These are phyloP conservation scores for Oryza officinalis DNA, from an alignment of 176 grass and related monocot species.

Conservation along the genomic window DNA sequence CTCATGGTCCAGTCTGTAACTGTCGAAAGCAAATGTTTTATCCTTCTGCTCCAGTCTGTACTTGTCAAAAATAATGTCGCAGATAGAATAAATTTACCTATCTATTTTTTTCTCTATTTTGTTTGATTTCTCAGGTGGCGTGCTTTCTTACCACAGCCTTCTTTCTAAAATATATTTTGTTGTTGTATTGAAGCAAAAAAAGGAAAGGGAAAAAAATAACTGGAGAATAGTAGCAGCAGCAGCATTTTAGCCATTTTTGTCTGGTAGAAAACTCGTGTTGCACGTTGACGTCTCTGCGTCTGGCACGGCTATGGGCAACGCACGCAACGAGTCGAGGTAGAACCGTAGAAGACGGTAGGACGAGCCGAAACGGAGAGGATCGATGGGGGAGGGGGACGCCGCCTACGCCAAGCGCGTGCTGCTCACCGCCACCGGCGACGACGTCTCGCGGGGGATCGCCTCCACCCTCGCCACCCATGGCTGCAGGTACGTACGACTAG, in stretches of 20 bases:
- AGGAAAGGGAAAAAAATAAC: too few relatives aligned
- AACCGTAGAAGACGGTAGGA: too few relatives aligned
- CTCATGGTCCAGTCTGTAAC: slow-evolving; percentile 9
- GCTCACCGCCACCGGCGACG: slow-evolving; percentile 67
- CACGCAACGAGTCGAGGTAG: too few relatives aligned
- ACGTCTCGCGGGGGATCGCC: slow-evolving; percentile 70
- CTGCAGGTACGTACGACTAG: slow-evolving; percentile 69
- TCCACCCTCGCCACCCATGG: slow-evolving; percentile 62
- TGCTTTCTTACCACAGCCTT: not conserved
- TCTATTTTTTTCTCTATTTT: not conserved
- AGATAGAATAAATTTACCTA: not conserved
- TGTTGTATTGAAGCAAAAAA: too few relatives aligned
- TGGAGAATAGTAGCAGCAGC: too few relatives aligned
- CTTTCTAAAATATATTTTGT: not conserved
- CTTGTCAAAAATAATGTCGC: not conserved
- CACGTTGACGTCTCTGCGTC: too few relatives aligned
- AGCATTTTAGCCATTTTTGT: too few relatives aligned
- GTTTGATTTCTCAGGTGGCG: too few relatives aligned
- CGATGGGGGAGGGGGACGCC: slow-evolving; percentile 47
- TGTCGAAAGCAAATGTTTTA: not conserved
- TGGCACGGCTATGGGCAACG: too few relatives aligned
- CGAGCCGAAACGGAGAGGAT: not conserved
- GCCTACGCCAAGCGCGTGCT: slow-evolving; percentile 63
- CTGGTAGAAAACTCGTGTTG: too few relatives aligned
- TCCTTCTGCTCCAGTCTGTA: not conserved